phyloP scores from a whole-genome alignment of 768 basidiomycete genomes.

The Mycena maculata region DNA sequence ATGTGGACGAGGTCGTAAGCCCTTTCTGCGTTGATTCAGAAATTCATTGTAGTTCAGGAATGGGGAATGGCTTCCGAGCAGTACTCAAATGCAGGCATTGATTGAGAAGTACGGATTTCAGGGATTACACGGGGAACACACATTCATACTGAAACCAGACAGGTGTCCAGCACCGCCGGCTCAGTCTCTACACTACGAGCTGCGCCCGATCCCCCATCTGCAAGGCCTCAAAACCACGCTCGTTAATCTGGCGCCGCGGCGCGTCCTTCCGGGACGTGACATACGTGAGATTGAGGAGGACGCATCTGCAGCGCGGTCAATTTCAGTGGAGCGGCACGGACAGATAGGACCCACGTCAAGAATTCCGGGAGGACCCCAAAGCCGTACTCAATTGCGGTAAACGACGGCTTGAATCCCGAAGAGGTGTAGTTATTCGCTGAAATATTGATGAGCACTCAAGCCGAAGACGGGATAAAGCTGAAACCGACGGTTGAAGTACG shows the following conservation, averaged over 20 bases:
- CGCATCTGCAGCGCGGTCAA: constrained; percentile 25
- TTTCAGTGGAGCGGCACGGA: background rate
- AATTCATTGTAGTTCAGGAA: no score
- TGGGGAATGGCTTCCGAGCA: no score
- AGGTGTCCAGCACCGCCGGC: background rate
- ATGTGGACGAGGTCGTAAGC: no score
- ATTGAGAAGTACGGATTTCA: no score
- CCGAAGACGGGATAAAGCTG: background rate
- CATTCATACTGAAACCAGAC: no score
- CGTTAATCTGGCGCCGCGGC: background rate
- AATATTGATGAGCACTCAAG: background rate
- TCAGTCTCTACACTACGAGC: background rate
- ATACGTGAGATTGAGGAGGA: constrained; percentile 37
- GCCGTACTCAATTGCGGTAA: constrained; percentile 35
- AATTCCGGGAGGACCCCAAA: constrained; percentile 38
- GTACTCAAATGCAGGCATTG: no score
- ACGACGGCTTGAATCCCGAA: constrained; percentile 31
- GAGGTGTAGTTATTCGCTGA: constrained; percentile 33
- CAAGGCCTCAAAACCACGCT: background rate
- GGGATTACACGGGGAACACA: no score
- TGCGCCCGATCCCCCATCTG: background rate
- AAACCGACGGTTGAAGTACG: constrained; percentile 37
- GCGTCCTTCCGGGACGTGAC: constrained; percentile 29
- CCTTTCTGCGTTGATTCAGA: no score
- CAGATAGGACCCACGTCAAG: constrained; percentile 27